Conservation (phyloP, 2,329 filamentous ascomycete species). For the Fusarium tuaranense region DNA sequence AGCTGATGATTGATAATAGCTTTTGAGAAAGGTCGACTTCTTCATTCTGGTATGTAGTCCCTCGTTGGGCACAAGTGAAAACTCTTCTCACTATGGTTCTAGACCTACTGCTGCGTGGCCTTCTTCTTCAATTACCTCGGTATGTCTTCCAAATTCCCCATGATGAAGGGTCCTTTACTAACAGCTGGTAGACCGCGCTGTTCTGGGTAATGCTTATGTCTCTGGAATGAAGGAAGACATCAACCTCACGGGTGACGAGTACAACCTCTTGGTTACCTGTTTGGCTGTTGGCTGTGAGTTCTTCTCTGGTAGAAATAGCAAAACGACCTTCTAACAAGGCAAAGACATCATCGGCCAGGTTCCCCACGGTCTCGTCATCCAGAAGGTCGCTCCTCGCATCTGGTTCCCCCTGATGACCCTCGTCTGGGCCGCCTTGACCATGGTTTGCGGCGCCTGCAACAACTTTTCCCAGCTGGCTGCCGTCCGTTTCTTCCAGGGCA, state of each 20-base stretch:
- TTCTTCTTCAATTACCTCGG: not conserved
- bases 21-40: constrained; percentile 10
- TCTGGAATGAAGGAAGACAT: constrained; percentile 58
- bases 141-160: not conserved
- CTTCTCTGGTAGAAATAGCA: not conserved
- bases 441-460: constrained; percentile 40
- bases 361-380: constrained; percentile 58
- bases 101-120: not conserved
- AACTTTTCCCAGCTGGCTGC: constrained; percentile 40
- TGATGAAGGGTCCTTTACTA: not conserved
- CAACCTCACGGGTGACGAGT: constrained; percentile 55
- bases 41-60: constrained; percentile 8
- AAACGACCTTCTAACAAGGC: not conserved
- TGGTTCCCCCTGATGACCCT: constrained; percentile 62
- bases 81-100: not conserved
- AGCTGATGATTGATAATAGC: not conserved
- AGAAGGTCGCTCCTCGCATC: constrained; percentile 61
- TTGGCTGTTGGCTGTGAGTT: constrained; percentile 40
- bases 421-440: constrained; percentile 61
- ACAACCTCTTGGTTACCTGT: constrained; percentile 41
- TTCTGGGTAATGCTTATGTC: constrained; percentile 56
- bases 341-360: constrained; percentile 54
- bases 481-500: constrained; percentile 42
- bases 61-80: not conserved
- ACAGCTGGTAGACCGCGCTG: constrained; percentile 19